Base-by-base conservation (phyloP, 169 alveolate species). In the Plasmodium ovale region DNA sequence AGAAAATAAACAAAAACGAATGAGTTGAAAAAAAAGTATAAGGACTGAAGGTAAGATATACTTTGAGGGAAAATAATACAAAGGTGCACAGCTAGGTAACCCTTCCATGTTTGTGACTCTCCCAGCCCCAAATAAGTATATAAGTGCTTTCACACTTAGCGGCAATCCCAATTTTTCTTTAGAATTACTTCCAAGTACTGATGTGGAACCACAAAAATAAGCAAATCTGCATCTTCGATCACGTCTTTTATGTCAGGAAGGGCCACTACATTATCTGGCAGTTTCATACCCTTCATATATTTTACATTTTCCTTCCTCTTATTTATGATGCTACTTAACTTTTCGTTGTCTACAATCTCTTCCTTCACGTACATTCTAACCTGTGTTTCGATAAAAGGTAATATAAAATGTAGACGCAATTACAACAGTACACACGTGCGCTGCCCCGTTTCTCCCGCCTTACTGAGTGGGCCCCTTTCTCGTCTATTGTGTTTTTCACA, bases 201-300 rank as follows among this genome's bases (percentile, higher is more conserved):
- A 77, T 96, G 98, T 53, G 98, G 98, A 77, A 96, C 85, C 33
- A 96, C 98, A 47, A 96, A 94, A 60, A 95, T 82, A 79, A 96
- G 93, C 65, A 95, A 84, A 60, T 96, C 97, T 16, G 97, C 94
- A 47, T 93, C 98, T 54, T 92, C 92, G 54, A 95, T 94, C 14
- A 95, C 96, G 23, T 95, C 97, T 53, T 87, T 88, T 39, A 96
- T 62, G 87, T 95, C 96, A 0, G 98, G 96, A 16, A 93, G 94
- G 16, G 97, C 98, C 3, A 93, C 84, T 2, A 96, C 68, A 91
- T 96, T 96, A 35, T 87, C 87, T n/a, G 98, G 98, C 33, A 96
- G 89, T 64, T 92, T 93, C 87, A 94, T 87, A 3, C 97, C 97
- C 3, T 98, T 97, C 49, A 96, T 94, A 77, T 96, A 96, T 93